Conservation (phyloP, 805 yeast species). For the Sporopachydermia lactativora region DNA sequence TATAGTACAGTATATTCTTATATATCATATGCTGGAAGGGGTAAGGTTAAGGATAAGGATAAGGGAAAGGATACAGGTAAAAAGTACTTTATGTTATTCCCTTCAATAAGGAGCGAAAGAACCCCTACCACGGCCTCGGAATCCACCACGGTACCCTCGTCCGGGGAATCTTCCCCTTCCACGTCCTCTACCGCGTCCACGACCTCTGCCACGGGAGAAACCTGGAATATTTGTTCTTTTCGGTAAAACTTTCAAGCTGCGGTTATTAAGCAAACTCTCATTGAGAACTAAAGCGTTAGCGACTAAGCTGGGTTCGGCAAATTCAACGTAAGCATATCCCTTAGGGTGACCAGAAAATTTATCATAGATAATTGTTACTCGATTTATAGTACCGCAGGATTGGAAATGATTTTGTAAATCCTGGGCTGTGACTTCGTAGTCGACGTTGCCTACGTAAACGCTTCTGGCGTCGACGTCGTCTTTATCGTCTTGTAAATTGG, state of each 20-base stretch:
- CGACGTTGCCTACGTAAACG: constrained; percentile 75
- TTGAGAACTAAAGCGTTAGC: constrained; percentile 50
- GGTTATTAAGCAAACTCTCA: constrained; percentile 51
- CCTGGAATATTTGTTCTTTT: constrained; percentile 81
- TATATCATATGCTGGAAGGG: too few species aligned
- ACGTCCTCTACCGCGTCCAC: constrained; percentile 37
- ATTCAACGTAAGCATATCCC: constrained; percentile 82
- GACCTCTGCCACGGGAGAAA: constrained; percentile 30
- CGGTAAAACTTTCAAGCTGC: constrained; percentile 58
- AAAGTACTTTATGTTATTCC: too few species aligned
- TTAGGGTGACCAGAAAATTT: constrained; percentile 69
- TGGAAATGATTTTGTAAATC: constrained; percentile 67
- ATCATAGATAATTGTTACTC: constrained; percentile 67
- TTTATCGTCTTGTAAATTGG: constrained; percentile 30
- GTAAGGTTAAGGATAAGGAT: too few species aligned
- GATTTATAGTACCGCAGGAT: constrained; percentile 55
- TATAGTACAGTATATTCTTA: too few species aligned
- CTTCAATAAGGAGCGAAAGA: constrained; percentile 14
- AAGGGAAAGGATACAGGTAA: too few species aligned
- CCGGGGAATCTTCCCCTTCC: constrained; percentile 25
- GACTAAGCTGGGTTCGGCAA: constrained; percentile 52
- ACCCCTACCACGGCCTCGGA: constrained; percentile 28
- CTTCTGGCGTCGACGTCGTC: constrained; percentile 66
- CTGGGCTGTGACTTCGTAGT: constrained; percentile 63
- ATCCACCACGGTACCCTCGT: constrained; percentile 21